Conservation (phyloP, 2,329 filamentous ascomycete genomes). For the Colletotrichum paranaense region DNA sequence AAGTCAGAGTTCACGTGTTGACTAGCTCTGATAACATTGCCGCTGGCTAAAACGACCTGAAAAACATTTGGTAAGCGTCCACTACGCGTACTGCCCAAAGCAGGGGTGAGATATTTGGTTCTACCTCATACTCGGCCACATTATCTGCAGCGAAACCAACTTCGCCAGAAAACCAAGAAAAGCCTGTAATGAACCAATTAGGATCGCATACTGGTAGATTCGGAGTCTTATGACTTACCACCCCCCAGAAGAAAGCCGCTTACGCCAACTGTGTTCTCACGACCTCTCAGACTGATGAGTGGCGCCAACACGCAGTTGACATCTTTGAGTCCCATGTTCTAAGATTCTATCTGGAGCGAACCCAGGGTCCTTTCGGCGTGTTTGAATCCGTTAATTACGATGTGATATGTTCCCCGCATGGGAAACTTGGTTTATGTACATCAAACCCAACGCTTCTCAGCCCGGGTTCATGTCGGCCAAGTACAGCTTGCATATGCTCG, state of each 20-base stretch:
- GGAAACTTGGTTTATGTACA: no score
- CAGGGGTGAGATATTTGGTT: neutral
- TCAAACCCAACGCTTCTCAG: no score
- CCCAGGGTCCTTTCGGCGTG: no score
- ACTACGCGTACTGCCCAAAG: no score
- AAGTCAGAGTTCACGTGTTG: conserved; percentile 37
- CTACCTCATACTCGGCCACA: conserved; percentile 40
- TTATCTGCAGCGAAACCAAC: conserved; percentile 51
- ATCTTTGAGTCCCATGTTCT: no score
- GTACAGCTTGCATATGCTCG: no score
- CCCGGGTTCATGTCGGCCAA: no score
- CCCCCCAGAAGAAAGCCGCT: conserved; percentile 45
- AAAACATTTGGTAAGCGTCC: neutral
- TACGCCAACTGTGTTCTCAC: conserved; percentile 40
- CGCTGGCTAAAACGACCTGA: conserved; percentile 55
- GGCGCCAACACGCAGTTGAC: no score
- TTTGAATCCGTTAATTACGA: no score
- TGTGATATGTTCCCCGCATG: no score
- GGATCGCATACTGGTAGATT: no score
- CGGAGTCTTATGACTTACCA: neutral
- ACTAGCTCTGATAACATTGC: conserved; percentile 53
- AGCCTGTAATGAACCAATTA: conserved; percentile 22
- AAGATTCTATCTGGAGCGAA: no score
- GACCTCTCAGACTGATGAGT: conserved; percentile 25
- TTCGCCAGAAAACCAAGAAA: conserved; percentile 34